Evolutionary conservation across 2,329 filamentous ascomycete species (phyloP).

Genomic region (Claviceps purpurea): DNA sequence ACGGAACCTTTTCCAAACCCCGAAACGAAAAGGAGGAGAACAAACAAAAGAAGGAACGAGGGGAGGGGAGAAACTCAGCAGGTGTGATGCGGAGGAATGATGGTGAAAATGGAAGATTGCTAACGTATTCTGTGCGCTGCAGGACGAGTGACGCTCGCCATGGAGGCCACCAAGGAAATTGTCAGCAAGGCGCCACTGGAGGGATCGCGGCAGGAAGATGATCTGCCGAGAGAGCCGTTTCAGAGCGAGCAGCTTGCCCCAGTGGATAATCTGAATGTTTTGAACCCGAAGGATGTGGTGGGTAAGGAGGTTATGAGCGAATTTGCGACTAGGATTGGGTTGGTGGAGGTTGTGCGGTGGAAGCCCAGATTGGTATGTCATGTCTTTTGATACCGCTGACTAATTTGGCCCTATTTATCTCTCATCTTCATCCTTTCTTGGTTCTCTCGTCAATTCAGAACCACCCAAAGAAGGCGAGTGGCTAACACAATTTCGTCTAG

Average conservation of each 20-base stretch:
- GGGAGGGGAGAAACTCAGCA: not conserved
- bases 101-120: too few species aligned
- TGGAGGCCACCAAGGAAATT: conserved; percentile 26
- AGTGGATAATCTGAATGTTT: conserved; percentile 55
- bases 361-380: conserved; percentile 63
- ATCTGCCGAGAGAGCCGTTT: conserved; percentile 50
- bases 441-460: too few species aligned
- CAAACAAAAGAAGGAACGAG: too few species aligned
- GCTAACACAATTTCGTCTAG: conserved; percentile 18
- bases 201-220: conserved; percentile 23
- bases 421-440: too few species aligned
- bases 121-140: conserved; percentile 1
- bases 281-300: conserved; percentile 47
- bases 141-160: conserved; percentile 24
- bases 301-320: conserved; percentile 51
- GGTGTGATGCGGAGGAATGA: too few species aligned
- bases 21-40: not conserved
- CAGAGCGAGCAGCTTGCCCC: conserved; percentile 55
- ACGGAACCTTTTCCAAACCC: not conserved
- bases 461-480: not conserved
- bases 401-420: too few species aligned
- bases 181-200: conserved; percentile 19
- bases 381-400: not conserved
- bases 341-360: conserved; percentile 74
- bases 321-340: conserved; percentile 56